phyloP scores from a whole-genome alignment of 2,329 filamentous ascomycete species.

The Rhexocercosporidium sp. region DNA sequence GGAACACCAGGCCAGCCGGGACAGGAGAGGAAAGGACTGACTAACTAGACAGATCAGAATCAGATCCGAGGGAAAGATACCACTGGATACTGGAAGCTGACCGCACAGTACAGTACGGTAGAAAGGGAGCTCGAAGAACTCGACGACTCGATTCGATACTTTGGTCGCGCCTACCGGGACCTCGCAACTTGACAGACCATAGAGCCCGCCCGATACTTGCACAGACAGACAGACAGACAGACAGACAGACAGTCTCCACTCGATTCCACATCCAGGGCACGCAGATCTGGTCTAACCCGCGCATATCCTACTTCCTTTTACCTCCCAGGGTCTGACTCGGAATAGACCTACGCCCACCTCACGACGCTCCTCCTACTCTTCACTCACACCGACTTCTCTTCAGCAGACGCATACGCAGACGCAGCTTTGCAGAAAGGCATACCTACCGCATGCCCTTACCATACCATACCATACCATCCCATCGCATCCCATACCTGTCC shows the following conservation, averaged over 20 bases:
- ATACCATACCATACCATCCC: not conserved
- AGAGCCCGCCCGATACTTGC: not conserved
- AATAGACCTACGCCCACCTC: not conserved
- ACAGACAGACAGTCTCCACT: not conserved
- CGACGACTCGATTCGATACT: not conserved
- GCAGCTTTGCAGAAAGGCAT: conserved; percentile 1
- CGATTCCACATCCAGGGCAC: not conserved
- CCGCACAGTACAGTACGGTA: too few relatives aligned
- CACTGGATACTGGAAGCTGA: not conserved
- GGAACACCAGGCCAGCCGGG: conserved; percentile 1
- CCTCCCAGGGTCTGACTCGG: not conserved
- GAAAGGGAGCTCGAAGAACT: too few relatives aligned
- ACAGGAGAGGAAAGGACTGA: conserved; percentile 2
- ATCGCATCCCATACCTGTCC: not conserved
- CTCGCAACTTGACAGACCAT: not conserved
- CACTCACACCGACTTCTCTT: conserved; percentile 5
- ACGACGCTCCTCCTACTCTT: not conserved
- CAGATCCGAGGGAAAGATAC: not conserved
- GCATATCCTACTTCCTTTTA: not conserved
- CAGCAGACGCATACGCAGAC: not conserved
- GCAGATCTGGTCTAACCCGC: not conserved
- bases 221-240: not conserved
- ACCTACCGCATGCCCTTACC: too few relatives aligned
- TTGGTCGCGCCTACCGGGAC: not conserved
- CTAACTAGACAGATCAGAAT: not conserved